phyloP scores from a whole-genome alignment of 2,329 filamentous ascomycete genomes.

The Furcasterigmium sp. region DNA sequence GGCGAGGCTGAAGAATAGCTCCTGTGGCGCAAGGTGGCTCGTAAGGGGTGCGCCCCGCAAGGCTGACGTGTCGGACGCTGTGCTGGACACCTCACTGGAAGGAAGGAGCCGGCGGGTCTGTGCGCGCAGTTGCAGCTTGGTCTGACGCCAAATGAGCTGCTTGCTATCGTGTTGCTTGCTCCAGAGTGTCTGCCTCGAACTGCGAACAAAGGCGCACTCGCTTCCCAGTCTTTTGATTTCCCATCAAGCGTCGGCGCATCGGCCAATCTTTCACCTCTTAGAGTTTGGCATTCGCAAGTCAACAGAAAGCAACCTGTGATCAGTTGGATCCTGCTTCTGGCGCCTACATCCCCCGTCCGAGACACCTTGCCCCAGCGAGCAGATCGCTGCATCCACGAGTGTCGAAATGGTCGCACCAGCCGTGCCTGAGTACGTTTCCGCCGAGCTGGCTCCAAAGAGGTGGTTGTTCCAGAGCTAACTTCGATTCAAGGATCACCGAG shows the following conservation, averaged over 20 bases:
- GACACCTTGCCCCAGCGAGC: background rate
- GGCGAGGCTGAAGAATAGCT: background rate
- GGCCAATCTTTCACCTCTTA: too few relatives aligned
- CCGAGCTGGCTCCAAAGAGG: constrained; percentile 1
- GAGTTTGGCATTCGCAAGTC: too few relatives aligned
- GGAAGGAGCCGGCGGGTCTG: constrained; percentile 45
- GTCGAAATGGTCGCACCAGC: constrained; percentile 65
- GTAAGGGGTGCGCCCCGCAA: background rate
- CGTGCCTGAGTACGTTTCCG: constrained; percentile 62
- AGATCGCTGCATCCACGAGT: background rate
- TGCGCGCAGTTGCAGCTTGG: constrained; percentile 54
- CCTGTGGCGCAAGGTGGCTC: background rate
- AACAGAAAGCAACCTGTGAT: too few relatives aligned
- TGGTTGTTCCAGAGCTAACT: constrained; percentile 12
- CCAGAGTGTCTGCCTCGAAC: too few relatives aligned
- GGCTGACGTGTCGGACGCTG: too few relatives aligned
- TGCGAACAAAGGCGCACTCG: too few relatives aligned
- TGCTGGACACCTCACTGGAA: too few relatives aligned
- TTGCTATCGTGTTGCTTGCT: background rate
- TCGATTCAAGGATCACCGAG: constrained; percentile 71
- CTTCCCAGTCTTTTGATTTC: too few relatives aligned
- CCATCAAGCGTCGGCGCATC: too few relatives aligned
- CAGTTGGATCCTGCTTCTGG: too few relatives aligned
- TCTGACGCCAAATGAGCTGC: constrained; percentile 10
- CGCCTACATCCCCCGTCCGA: too few relatives aligned